Percentiles rank a stretch among this genome's conserved stretches.
phyloP scores from a whole-genome alignment of 176 grass and related monocot genomes.

The Musa troglodytarum region DNA sequence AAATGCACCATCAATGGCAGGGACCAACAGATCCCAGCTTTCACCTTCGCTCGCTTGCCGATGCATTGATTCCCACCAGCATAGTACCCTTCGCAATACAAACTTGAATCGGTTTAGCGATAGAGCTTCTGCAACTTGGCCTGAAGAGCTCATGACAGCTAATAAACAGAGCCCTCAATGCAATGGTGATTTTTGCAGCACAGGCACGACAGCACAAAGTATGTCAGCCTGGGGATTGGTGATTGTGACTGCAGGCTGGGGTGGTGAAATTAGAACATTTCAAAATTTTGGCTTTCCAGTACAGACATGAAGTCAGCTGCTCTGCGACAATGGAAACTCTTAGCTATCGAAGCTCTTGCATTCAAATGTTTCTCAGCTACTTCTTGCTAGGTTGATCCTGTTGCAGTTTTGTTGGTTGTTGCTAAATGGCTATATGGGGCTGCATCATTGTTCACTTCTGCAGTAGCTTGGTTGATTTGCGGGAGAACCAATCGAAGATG shows the following conservation, averaged over 20 bases:
- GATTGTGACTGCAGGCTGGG: conserved; percentile 8
- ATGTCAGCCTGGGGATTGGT: conserved; percentile 10
- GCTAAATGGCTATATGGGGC: too few relatives aligned
- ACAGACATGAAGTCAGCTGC: not conserved
- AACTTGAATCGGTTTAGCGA: conserved; percentile 12
- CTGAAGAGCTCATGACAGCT: conserved; percentile 47
- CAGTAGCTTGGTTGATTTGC: too few relatives aligned
- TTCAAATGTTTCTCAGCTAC: not conserved
- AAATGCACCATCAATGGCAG: conserved; percentile 16
- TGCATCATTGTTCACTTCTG: too few relatives aligned
- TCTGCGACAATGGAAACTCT: not conserved
- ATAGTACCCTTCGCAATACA: conserved; percentile 9
- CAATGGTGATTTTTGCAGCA: not conserved
- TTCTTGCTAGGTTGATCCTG: not conserved
- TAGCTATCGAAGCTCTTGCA: not conserved
- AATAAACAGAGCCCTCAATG: conserved; percentile 36
- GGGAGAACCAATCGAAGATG: too few relatives aligned
- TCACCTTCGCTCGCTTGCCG: conserved; percentile 22
- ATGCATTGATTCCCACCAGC: conserved; percentile 15
- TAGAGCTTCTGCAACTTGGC: conserved; percentile 31
- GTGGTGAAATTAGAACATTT: conserved; percentile 17
- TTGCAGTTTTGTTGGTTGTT: not conserved
- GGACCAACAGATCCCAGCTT: conserved; percentile 14
- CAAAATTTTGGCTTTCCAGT: conserved; percentile 15
- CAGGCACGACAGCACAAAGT: not conserved